Evolutionary conservation across 768 basidiomycete genomes (phyloP), one percentile per base, ranked within the genome.

Genomic region (Multifurca ochricompacta): DNA sequence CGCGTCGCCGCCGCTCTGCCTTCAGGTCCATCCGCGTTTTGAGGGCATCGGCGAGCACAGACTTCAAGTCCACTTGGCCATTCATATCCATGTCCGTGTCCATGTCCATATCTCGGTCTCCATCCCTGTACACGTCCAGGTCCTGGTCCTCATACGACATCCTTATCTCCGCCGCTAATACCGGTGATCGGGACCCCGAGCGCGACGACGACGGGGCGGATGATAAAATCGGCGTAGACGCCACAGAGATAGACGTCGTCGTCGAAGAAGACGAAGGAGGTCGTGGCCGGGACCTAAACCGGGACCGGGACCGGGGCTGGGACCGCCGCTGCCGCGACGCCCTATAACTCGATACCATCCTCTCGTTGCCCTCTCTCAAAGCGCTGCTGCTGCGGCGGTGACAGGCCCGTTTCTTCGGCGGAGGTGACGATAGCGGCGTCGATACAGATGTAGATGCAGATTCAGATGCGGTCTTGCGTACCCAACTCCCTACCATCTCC

Each of bases 1-100:
- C 37, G 16, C 49, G 48, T 5, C 43, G 37, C 23, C 10, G 30
- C 27, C 56, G 50, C 28, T 57, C 51, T 18, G n/a, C 43, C 32
- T 41, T 57, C 14, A 57, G 45, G 16, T 57, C 50, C 39, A 42
- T 47, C 19, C 56, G 50, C 21, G 27, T 52, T 34, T 6, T 57
- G 13, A 57, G 56, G 4, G 56, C 56, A 11, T 57, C 56, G 32
- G 50, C 50, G 11, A 57, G 50, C 25, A 52, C 50, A 14, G 50
- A 57, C 32, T 13, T 51, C 7, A 57, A 42, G 7, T 51, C n/a
- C n/a, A n/a, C n/a, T n/a, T n/a, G n/a, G n/a, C n/a, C n/a, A n/a
- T n/a, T n/a, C n/a, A n/a, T n/a, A n/a, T n/a, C n/a, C n/a, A n/a
- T n/a, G n/a, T n/a, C n/a, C n/a, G n/a, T n/a, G n/a, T n/a, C n/a